Base-by-base conservation (phyloP, 257 asterid species). In the Solanum tarijense region DNA sequence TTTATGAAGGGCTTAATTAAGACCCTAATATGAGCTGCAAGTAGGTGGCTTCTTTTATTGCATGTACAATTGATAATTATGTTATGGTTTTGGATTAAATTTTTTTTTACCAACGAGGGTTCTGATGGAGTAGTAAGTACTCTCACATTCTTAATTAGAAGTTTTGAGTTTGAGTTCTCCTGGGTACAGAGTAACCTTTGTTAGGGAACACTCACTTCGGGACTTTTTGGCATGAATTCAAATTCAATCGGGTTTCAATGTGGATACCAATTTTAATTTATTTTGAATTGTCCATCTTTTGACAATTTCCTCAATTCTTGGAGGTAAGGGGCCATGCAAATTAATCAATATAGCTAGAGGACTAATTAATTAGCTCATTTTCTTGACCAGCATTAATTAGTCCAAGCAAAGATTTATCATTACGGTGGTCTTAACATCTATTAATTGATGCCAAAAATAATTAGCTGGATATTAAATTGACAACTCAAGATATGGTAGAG, bases 151-250 rank as follows among this genome's bases (percentile, higher is more conserved):
- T 55, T 55, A 18, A 18, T 1, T 6, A 55, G 4, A 55, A 20
- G 25, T 55, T 3, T 55, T 6, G 25, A 18, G 11, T 55, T 55
- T 55, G 25, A 55, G n/a, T 18, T 1, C 2, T 0, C 3, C 0
- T 0, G 9, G 9, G 0, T 52, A 52, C 10, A 18, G 0, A 55
- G 2, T 18, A 18, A 14, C 6, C 3, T 52, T 52, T 52, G 62
- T 55, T 6, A 55, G 2, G 0, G 1, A 18, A 16, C 11, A 0
- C 0, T 18, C 0, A 6, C 11, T 20, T 20, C 2, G 10, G 1
- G 1, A 55, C 10, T 55, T 55, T 20, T 55, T 0, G 10, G 9
- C 4, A 16, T 0, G 3, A 55, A 55, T 55, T 0, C 1, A 20
- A 20, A 1, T 55, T 55, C 10, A 18, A 7, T 18, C 1, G 0